A percentile compares a stretch with the other conserved stretches of the same genome.
phyloP scores from a whole-genome alignment of 352 stramenopile genomes.

The Thraustochytrium sp. region DNA sequence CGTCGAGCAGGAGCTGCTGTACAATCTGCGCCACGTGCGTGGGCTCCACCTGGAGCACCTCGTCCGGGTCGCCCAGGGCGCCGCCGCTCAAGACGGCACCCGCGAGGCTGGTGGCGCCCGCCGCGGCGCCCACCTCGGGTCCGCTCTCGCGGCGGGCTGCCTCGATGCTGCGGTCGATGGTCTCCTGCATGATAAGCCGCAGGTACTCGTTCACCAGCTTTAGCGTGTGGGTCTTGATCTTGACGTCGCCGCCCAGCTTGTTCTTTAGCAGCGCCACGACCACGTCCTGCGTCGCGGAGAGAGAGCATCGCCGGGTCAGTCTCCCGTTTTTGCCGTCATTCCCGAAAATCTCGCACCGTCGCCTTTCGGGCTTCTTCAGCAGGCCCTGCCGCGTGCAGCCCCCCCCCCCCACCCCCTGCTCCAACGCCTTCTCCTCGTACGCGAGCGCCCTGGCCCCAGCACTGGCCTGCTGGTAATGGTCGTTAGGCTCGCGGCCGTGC shows the following conservation, averaged over 20 bases:
- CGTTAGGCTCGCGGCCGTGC: no score
- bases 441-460: no score
- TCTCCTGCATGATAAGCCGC: background rate
- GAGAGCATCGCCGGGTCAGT: background rate
- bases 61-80: background rate
- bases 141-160: background rate
- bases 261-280: background rate
- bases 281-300: background rate
- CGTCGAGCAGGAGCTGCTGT: background rate
- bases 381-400: no score
- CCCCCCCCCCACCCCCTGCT: no score
- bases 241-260: background rate
- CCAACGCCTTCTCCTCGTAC: no score
- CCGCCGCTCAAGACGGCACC: background rate
- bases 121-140: background rate
- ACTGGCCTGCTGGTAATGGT: no score
- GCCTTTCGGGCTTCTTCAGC: background rate
- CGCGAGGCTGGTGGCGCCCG: background rate
- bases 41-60: background rate
- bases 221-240: background rate
- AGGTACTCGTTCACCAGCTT: conserved; percentile 26
- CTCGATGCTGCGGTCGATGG: conserved; percentile 15
- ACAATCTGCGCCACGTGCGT: background rate
- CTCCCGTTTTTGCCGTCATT: background rate
- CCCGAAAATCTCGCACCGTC: background rate